Evolutionary conservation across 1,139 yeast species (phyloP), one percentile per base, ranked within the genome.

Genomic region (Nakaseomyces uthaithaninus): DNA sequence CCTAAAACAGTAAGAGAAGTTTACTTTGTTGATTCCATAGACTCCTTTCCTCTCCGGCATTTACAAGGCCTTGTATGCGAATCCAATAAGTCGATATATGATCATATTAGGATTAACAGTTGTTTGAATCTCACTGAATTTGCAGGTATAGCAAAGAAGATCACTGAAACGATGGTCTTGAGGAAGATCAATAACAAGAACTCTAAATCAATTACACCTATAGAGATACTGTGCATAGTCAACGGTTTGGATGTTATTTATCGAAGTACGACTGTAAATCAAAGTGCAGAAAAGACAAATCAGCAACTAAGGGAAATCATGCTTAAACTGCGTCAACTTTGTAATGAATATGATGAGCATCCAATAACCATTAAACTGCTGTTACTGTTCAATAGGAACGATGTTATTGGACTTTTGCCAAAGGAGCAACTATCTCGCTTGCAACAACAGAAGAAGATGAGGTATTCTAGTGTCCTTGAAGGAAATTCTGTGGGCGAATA

Each of bases 211-310:
- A 20, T 27, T 2, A 19, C 33, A 18, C 38, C 40, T 10, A n/a
- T 40, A 8, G 41, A 42, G 15, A 44, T 47, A 10, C 38, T 49
- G 20, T 24, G 54, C 2, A 31, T 52, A 7, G 40, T 58, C 10
- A 49, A 49, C 17, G 61, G 61, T 1, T 40, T 57, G 8, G 59
- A 56, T 15, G 47, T 51, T 9, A 56, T 57, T 53, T 55, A 50
- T 39, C 45, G 52, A 20, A 55, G 53, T 41, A 45, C 58, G 1
- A 53, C 47, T 12, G 40, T 53, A 23, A 45, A 40, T 7, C 48
- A 50, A 20, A 30, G 50, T 0, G 41, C 46, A 10, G 43, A 40
- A 15, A 42, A 37, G 7, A 44, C 57, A 10, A 60, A 57, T 33
- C 38, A 43, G 16, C 36, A 47, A 16, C 36, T 58, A 16, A 48